These are phyloP conservation scores for Tricholomella constricta DNA, from an alignment of 768 basidiomycete species.

Conservation along the genomic window DNA sequence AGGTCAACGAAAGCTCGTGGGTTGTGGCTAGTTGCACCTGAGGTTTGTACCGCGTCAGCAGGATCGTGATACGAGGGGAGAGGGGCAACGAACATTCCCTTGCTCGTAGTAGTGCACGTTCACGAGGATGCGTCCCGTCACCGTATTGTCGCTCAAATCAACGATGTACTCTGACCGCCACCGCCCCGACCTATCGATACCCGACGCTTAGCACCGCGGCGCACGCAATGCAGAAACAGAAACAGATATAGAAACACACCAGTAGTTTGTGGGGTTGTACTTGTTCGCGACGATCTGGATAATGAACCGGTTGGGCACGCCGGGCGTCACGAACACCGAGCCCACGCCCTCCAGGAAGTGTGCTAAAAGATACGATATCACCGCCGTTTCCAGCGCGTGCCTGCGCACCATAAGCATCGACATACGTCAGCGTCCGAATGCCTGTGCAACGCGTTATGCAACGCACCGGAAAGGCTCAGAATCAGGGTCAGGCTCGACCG, in stretches of 20 bases:
- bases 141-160: constrained; percentile 60
- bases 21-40: constrained; percentile 90
- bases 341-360: constrained; percentile 83
- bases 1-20: constrained; percentile 64
- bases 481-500: constrained; percentile 59
- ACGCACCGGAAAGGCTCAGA: constrained; percentile 78
- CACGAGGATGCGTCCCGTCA: constrained; percentile 74
- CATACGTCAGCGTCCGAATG: not conserved
- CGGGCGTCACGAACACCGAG: constrained; percentile 64
- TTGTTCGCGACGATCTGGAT: constrained; percentile 93
- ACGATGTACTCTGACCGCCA: constrained; percentile 90
- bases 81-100: constrained; percentile 68
- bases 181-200: constrained; percentile 75
- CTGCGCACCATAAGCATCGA: constrained; percentile 36
- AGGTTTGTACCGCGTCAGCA: not conserved
- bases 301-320: constrained; percentile 49
- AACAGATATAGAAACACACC: no score
- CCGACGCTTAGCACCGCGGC: not conserved
- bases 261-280: constrained; percentile 92
- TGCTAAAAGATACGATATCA: constrained; percentile 69
- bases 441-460: no score
- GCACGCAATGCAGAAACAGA: no score
- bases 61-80: not conserved
- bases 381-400: constrained; percentile 66
- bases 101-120: constrained; percentile 98